Evolutionary conservation across 805 yeast species (phyloP), one percentile per base, ranked within the genome.

Genomic region (Kazachstania taianensis): DNA sequence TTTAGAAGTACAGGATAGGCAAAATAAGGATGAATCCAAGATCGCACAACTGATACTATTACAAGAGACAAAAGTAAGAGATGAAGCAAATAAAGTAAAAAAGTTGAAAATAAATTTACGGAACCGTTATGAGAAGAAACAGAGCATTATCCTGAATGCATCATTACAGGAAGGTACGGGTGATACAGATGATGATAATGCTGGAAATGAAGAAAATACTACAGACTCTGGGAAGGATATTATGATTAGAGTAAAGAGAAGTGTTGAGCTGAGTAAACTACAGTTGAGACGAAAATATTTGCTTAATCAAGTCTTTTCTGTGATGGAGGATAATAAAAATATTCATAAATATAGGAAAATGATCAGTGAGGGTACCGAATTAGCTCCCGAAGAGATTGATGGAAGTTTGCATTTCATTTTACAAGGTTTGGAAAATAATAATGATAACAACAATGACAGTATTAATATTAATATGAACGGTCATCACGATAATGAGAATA

Each of bases 301-400:
- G 30, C 46, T 71, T 15, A 33, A 48, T 10, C 50, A 62, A 24
- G 54, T 72, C 3, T 38, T 70, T 7, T 43, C 49, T 3, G 35
- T 50, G 5, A 43, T 57, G 22, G 53, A 47, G n/a, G 63, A 59
- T 27, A 74, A 70, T 37, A 61, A 65, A 17, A 74, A 70, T 45
- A 76, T 80, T 60, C 73, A 72, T 48, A 76, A 77, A 46, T 81
- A 79, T 60, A 63, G 84, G 43, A 69, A 76, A 45, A 66, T 81
- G 52, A 78, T 81, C 32, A 70, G 84, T 37, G 69, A 72, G 35
- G 73, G 84, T 43, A 78, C 86, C 33, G 83, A 76, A 29, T 70
- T 81, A 38, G 72, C 73, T 8, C 68, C 76, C 16, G 72, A 72
- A 43, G 82, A 79, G 45, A 81, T 81, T 28, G 84, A 78, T 50